Percentiles rank a stretch among this genome's conserved stretches.
Evolutionary conservation across 1,284 basidiomycete genomes (phyloP).

Genomic region (Anthracocystis walkeri): DNA sequence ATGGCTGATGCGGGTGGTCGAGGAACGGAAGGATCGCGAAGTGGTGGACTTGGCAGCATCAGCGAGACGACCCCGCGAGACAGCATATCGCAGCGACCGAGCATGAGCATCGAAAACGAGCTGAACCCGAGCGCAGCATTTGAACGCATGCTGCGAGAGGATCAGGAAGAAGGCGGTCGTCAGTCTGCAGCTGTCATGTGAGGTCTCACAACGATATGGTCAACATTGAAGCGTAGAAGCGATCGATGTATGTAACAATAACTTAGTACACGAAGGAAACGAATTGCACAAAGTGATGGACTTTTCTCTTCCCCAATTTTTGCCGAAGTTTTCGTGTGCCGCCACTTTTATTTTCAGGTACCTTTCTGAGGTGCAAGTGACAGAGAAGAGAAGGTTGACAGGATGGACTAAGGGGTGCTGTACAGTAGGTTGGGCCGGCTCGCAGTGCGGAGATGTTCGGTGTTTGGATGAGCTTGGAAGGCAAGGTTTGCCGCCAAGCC

Average conservation of each 20-base stretch:
- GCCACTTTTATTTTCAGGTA: too few relatives aligned
- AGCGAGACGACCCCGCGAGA: conserved; percentile 18
- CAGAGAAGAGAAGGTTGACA: too few relatives aligned
- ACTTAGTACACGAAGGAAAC: too few relatives aligned
- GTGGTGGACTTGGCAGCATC: neutral
- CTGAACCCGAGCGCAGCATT: conserved; percentile 56
- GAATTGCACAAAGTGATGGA: too few relatives aligned
- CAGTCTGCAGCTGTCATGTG: conserved; percentile 39
- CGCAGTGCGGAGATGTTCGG: neutral
- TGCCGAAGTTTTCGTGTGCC: too few relatives aligned
- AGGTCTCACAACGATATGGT: neutral
- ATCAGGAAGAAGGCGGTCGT: conserved; percentile 39
- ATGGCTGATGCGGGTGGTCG: conserved; percentile 48
- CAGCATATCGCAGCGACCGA: conserved; percentile 34
- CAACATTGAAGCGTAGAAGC: neutral
- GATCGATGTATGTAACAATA: too few relatives aligned
- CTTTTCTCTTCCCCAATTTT: too few relatives aligned
- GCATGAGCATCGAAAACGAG: conserved; percentile 45
- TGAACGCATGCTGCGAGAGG: conserved; percentile 63
- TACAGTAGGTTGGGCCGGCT: neutral
- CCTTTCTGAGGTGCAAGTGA: too few relatives aligned
- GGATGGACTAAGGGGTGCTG: too few relatives aligned
- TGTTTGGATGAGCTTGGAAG: neutral
- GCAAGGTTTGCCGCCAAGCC: neutral
- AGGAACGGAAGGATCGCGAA: neutral